Evolutionary conservation across 495 filamentous ascomycete genomes (phyloP).

Genomic region (Viridothelium virens): DNA sequence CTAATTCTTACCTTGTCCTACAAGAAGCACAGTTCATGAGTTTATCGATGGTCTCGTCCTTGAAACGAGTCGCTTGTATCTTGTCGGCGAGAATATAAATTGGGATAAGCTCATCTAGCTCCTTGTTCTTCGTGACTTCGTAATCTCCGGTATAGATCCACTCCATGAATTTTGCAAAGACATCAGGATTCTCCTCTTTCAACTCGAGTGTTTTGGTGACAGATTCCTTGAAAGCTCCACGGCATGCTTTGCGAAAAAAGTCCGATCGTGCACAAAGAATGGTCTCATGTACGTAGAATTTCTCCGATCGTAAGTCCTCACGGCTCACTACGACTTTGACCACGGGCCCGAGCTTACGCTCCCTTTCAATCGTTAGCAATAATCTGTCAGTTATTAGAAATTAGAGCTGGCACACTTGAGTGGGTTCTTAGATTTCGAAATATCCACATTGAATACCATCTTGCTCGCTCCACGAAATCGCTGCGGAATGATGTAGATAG

Average conservation of each 20-base stretch:
- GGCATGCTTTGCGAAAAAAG: not conserved
- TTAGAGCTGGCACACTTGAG: not conserved
- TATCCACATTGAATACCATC: not conserved
- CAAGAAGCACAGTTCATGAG: not conserved
- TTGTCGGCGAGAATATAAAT: not conserved
- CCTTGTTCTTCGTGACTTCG: not conserved
- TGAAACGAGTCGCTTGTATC: not conserved
- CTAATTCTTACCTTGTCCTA: not conserved
- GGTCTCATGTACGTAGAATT: not conserved
- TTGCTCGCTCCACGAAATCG: not conserved
- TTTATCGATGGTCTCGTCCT: not conserved
- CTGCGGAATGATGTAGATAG: too few relatives aligned
- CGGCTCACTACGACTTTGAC: not conserved
- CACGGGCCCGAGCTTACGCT: constrained; percentile 15
- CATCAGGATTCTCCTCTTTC: not conserved
- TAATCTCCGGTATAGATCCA: not conserved
- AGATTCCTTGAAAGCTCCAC: not conserved
- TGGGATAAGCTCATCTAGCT: not conserved
- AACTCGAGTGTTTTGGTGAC: not conserved
- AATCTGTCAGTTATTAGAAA: not conserved
- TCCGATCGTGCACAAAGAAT: not conserved
- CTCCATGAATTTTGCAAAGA: not conserved
- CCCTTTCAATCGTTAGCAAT: constrained; percentile 12
- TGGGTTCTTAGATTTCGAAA: not conserved
- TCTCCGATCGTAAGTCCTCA: not conserved